A percentile compares a stretch with the other conserved stretches of the same genome.
Conservation (phyloP, 345 rosid species). For the Lepidium aucheri region DNA sequence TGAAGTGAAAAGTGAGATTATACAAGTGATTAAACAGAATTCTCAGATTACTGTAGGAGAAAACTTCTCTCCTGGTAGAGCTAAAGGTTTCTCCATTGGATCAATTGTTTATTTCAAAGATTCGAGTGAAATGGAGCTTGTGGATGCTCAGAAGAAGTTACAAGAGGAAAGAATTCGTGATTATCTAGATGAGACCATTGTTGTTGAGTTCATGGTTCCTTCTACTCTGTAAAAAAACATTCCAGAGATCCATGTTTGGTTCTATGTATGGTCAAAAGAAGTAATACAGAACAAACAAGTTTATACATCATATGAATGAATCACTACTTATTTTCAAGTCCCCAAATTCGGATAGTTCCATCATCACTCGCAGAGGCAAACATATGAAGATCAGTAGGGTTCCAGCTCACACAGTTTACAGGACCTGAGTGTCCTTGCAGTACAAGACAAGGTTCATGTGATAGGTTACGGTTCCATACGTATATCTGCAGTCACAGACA, state of each 20-base stretch:
- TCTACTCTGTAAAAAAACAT: background rate
- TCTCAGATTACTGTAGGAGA: conserved; percentile 54
- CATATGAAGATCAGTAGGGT: conserved; percentile 41
- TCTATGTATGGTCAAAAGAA: background rate
- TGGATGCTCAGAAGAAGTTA: background rate
- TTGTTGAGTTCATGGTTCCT: conserved; percentile 49
- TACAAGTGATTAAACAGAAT: conserved; percentile 39
- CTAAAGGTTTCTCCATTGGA: conserved; percentile 62
- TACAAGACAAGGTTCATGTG: conserved; percentile 12
- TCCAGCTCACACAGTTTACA: conserved; percentile 60
- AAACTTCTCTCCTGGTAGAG: conserved; percentile 71
- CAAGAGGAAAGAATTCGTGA: conserved; percentile 50
- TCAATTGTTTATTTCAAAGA: conserved; percentile 50
- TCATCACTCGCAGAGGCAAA: conserved; percentile 64
- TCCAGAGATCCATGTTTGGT: background rate
- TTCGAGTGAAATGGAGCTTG: conserved; percentile 32
- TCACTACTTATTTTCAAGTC: conserved; percentile 21
- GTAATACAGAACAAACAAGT: background rate
- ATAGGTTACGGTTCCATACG: conserved; percentile 36
- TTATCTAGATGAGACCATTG: conserved; percentile 50
- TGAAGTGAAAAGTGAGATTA: conserved; percentile 42
- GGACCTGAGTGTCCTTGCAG: conserved; percentile 49
- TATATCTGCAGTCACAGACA: conserved; percentile 30
- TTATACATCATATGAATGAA: background rate
- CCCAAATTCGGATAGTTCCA: conserved; percentile 55